Evolutionary conservation across 2,329 filamentous ascomycete species (phyloP).

Genomic region (Neofusicoccum umdonicola): DNA sequence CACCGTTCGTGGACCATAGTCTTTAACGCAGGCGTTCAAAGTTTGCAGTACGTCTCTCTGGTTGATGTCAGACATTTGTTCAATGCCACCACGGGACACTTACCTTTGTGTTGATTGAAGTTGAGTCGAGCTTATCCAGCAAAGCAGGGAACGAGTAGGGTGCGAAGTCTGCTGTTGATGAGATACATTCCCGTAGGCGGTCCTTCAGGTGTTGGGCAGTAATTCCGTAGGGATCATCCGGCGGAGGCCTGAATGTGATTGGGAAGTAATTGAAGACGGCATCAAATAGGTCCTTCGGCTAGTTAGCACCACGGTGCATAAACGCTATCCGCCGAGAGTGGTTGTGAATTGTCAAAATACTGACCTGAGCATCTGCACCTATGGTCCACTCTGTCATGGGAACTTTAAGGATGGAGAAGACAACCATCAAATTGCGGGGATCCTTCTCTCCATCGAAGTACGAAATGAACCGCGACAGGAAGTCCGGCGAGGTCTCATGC

Average conservation of each 20-base stretch:
- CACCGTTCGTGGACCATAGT: conserved; percentile 59
- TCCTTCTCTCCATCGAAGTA: conserved; percentile 69
- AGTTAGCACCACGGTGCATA: conserved; percentile 10
- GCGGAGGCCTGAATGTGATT: conserved; percentile 67
- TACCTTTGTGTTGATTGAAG: conserved; percentile 65
- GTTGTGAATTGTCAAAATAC: not conserved
- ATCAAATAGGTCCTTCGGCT: conserved; percentile 56
- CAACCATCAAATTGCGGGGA: conserved; percentile 67
- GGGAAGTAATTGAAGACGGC: conserved; percentile 71
- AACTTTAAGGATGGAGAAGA: conserved; percentile 66
- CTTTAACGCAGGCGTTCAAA: conserved; percentile 58
- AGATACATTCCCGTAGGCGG: conserved; percentile 62
- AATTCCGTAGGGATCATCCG: conserved; percentile 67
- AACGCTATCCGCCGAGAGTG: not conserved
- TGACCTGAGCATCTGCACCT: conserved; percentile 57
- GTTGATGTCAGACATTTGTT: not conserved
- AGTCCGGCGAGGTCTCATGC: conserved; percentile 51
- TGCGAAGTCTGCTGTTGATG: conserved; percentile 62
- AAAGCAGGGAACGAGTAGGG: conserved; percentile 65
- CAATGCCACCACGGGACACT: conserved; percentile 10
- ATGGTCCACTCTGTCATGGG: conserved; percentile 69
- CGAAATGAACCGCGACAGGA: conserved; percentile 60
- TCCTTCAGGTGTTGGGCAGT: conserved; percentile 67
- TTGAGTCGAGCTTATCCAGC: conserved; percentile 68
- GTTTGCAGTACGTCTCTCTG: conserved; percentile 64